phyloP scores from a whole-genome alignment of 2,329 filamentous ascomycete genomes.

The Apiospora phragmitis region DNA sequence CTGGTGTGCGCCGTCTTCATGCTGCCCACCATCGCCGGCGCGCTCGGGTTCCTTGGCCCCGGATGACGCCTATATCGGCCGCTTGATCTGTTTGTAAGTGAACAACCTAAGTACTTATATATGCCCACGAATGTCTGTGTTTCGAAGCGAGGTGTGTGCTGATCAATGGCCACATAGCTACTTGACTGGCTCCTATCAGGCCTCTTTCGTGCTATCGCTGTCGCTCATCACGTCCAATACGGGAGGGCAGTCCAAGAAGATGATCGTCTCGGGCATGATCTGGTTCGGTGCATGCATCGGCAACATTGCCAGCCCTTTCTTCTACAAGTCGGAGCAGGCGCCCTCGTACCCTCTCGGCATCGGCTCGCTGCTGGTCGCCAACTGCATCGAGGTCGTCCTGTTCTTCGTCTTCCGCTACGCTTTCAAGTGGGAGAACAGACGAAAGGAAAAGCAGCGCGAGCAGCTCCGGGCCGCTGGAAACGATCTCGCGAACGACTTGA shows the following conservation, averaged over 20 bases:
- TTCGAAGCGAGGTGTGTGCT: neutral
- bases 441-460: constrained; percentile 40
- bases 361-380: constrained; percentile 51
- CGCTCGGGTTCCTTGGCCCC: constrained; percentile 52
- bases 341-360: constrained; percentile 49
- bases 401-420: constrained; percentile 36
- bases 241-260: constrained; percentile 49
- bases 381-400: constrained; percentile 43
- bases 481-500: constrained; percentile 28
- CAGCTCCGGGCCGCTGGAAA: constrained; percentile 23
- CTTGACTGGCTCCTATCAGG: constrained; percentile 48
- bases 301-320: constrained; percentile 48
- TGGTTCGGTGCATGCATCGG: constrained; percentile 48
- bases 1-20: constrained; percentile 53
- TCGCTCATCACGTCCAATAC: constrained; percentile 51
- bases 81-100: constrained; percentile 46
- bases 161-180: constrained; percentile 36
- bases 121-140: too few relatives aligned
- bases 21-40: constrained; percentile 50
- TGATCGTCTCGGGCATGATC: constrained; percentile 45
- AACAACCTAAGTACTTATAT: neutral
- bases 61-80: constrained; percentile 38
- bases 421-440: constrained; percentile 41
- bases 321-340: constrained; percentile 44
- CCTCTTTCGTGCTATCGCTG: constrained; percentile 52